Evolutionary conservation across 2,329 filamentous ascomycete species (phyloP), one percentile per base, ranked within the genome.

Genomic region (Colletotrichum sp.): DNA sequence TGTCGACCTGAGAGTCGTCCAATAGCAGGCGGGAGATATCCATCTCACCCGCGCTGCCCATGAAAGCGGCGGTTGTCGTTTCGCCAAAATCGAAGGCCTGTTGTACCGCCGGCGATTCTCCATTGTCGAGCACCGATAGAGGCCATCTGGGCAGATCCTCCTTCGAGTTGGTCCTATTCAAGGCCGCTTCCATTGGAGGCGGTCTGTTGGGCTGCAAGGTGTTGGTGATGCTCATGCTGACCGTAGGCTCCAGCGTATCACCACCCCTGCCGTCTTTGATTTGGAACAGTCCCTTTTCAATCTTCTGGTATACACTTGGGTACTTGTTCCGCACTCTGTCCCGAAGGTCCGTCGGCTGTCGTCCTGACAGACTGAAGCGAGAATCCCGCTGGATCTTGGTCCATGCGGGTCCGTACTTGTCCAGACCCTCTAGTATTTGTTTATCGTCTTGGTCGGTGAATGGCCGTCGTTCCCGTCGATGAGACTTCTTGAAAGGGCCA

Each of bases 301-400:
- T 90, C 70, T 85, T 85, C 28, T 88, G 86, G 79, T 91, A 93
- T 36, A 90, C 89, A 16, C 88, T 88, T 5, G 91, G 90, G 78
- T 92, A 92, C 79, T 92, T 93, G 82, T 93, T 93, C 59, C 92
- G 88, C 36, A 93, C 88, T 26, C 92, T 87, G 77, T 93, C 92
- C 76, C 92, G 87, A 68, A 93, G 82, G 79, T 93, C 92, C 0
- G 92, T 93, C 2, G 92, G 91, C 77, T 92, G 90, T 60, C 92
- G 86, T 75, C 82, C 89, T 6, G 89, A 88, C n/a, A 93, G 84
- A 75, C 91, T 86, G 82, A 91, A 92, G 32, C 86, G 86, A 16
- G 88, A 83, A 76, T 93, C 91, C 44, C 91, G 87, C 80, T 92
- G 91, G 24, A 93, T 93, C 81, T 90, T 91, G 68, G 91, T 92